Evolutionary conservation across 768 basidiomycete genomes (phyloP), one percentile per base, ranked within the genome.

Genomic region (Cytidiella melzeri): DNA sequence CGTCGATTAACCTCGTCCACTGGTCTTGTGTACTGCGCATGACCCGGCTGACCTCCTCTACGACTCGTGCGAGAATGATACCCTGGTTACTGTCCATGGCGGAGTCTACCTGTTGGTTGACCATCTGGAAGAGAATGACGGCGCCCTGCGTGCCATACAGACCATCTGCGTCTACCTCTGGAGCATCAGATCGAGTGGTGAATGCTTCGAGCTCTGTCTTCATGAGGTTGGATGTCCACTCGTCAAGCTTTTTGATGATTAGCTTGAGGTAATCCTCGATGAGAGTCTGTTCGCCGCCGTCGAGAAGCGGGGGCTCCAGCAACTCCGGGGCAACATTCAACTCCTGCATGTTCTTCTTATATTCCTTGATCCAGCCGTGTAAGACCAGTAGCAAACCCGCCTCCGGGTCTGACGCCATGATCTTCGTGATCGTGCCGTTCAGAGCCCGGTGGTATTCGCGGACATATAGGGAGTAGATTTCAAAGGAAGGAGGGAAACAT

Each of bases 21-120:
- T 87, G 84, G 10, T 81, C 80, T 64, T 98, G 96, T 23, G 87
- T 83, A 13, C 79, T 68, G 15, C 88, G 80, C 92, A 98, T 96
- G 37, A 92, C 87, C 28, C 91, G 83, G 57, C 87, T 86, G 54
- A 79, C 77, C 65, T 98, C 96, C 52, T 82, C 80, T 36, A 98
- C 82, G 48, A 96, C 93, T 7, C 87, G 83, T 15, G 92, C 83
- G 27, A 99, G 79, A 53, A 98, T 95, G 1, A 87, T 82, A 27
- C 92, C 93, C 64, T 98, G 96, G 5, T 91, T 90, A 57, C 93
- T 98, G 65, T 98, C 96, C 55, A 87, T 85, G 7, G 94, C 94
- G 13, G 92, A 76, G 61, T 98, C 95, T 50, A 92, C 78, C 66
- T 97, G 95, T 67, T 95, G 92, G 66, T 94, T 98, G 57, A 97